Percentiles rank a stretch among this genome's conserved stretches.
phyloP scores from a whole-genome alignment of 495 filamentous ascomycete genomes.

The Penicillium riverlandense region DNA sequence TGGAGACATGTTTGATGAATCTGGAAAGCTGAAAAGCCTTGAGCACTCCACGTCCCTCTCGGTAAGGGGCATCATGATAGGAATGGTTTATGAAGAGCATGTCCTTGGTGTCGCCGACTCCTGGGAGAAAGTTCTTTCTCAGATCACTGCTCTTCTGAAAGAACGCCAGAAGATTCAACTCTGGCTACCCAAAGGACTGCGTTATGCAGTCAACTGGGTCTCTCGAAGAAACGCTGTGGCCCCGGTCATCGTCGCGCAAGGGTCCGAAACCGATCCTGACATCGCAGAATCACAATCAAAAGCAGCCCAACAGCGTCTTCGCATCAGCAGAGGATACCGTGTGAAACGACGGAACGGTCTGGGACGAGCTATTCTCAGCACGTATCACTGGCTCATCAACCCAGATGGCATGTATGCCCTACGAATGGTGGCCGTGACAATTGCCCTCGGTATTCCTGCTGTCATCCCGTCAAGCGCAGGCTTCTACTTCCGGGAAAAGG shows the following conservation, averaged over 20 bases:
- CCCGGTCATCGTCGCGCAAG: conserved; percentile 8
- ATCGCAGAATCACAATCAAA: conserved; percentile 13
- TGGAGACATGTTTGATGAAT: conserved; percentile 19
- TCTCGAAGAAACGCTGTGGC: conserved; percentile 8
- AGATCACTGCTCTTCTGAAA: conserved; percentile 13
- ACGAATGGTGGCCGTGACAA: conserved; percentile 32
- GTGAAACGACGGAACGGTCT: conserved; percentile 14
- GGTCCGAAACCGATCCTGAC: conserved; percentile 15
- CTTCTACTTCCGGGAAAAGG: conserved; percentile 39
- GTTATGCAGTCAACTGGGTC: conserved; percentile 18
- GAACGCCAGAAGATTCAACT: conserved; percentile 15
- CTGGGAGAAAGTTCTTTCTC: conserved; percentile 14
- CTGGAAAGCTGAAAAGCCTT: conserved; percentile 9
- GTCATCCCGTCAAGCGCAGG: conserved; percentile 32
- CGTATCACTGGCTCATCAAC: conserved; percentile 24
- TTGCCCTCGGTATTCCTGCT: conserved; percentile 32
- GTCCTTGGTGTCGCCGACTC: conserved; percentile 13
- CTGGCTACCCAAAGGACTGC: conserved; percentile 18
- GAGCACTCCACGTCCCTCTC: conserved; percentile 8
- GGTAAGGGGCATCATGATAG: conserved; percentile 11
- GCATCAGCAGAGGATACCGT: conserved; percentile 23
- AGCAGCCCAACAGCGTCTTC: conserved; percentile 19
- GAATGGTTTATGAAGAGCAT: conserved; percentile 27
- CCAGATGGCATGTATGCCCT: conserved; percentile 32
- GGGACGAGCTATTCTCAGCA: conserved; percentile 13